These are phyloP conservation scores for Panaeolus papilionaceus DNA, from an alignment of 768 basidiomycete species.

Conservation along the genomic window DNA sequence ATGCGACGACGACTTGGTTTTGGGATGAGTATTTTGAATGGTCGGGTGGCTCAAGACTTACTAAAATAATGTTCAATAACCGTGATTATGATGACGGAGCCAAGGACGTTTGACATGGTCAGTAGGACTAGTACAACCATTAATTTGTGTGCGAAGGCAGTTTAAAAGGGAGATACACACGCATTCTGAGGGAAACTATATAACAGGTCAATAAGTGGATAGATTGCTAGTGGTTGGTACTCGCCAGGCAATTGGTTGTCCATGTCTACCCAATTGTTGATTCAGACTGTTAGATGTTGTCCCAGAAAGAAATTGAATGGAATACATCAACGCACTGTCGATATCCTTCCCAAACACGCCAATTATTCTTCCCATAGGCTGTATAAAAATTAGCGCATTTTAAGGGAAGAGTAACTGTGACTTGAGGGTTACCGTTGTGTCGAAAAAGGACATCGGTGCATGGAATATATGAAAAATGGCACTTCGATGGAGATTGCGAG, in stretches of 20 bases:
- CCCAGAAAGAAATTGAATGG: background rate
- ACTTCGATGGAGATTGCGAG: slow-evolving; percentile 64
- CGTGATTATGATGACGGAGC: slow-evolving; percentile 61
- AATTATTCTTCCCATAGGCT: slow-evolving; percentile 67
- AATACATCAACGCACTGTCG: slow-evolving; percentile 49
- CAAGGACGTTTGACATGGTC: slow-evolving; percentile 55
- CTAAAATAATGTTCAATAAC: slow-evolving; percentile 67
- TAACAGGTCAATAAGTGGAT: background rate
- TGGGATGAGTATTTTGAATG: background rate
- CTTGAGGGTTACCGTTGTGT: slow-evolving; percentile 55
- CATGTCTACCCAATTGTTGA: slow-evolving; percentile 44
- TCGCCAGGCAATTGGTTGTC: slow-evolving; percentile 66
- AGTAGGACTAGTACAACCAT: slow-evolving; percentile 45
- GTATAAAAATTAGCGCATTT: background rate
- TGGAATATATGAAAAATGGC: slow-evolving; percentile 64
- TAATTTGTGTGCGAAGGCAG: background rate
- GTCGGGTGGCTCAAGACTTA: slow-evolving; percentile 34
- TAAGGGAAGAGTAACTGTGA: background rate
- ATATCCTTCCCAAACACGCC: slow-evolving; percentile 72
- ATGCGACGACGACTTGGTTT: slow-evolving; percentile 55
- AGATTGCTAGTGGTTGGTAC: slow-evolving; percentile 21
- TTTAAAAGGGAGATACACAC: slow-evolving; percentile 41
- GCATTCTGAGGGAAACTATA: slow-evolving; percentile 60
- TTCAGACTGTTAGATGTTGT: slow-evolving; percentile 5
- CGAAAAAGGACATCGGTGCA: slow-evolving; percentile 82